A percentile compares a stretch with the other conserved stretches of the same genome.
Evolutionary conservation across 306 rosid species (phyloP).

Genomic region (cucumber (Cucumis sativus)): Cucumber_9930_V3 NC_026658.2:3908501-3909000

Average conservation of each 20-base stretch:
- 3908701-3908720: constrained; percentile 56
- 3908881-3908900: constrained; percentile 40
- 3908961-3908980: background rate
- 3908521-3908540: background rate
- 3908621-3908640: constrained; percentile 46
- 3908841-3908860: constrained; percentile 80
- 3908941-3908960: background rate
- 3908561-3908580: background rate
- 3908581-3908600: constrained; percentile 17
- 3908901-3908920: constrained; percentile 62
- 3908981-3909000: background rate
- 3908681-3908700: constrained; percentile 43
- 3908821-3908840: constrained; percentile 77
- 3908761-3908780: constrained; percentile 88
- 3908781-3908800: constrained; percentile 97
- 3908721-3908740: constrained; percentile 66
- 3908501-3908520: background rate
- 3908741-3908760: constrained; percentile 74
- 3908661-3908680: constrained; percentile 38
- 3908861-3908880: constrained; percentile 56
- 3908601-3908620: constrained; percentile 38
- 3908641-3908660: constrained; percentile 32
- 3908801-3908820: constrained; percentile 98
- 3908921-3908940: constrained; percentile 7
- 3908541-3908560: background rate